Evolutionary conservation across 1,284 basidiomycete species (phyloP).

Genomic region (Pholiota adiposa): DNA sequence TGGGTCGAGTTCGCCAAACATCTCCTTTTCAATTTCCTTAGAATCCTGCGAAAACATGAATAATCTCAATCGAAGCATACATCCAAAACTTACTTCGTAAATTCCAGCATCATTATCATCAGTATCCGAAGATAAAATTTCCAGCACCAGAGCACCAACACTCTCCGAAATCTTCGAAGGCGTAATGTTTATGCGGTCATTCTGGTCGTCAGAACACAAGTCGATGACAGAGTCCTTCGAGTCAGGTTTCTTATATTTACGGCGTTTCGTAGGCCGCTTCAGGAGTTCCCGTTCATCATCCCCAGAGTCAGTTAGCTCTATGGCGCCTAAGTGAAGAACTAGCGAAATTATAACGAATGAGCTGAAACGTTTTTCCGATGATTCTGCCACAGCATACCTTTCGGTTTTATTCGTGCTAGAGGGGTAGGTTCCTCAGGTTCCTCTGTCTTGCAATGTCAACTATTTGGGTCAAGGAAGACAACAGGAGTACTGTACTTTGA

Average conservation of each 20-base stretch:
- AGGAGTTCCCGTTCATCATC: slow-evolving; percentile 10
- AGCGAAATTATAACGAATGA: too few species aligned
- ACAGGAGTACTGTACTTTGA: background rate
- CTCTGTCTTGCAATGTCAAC: background rate
- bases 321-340: slow-evolving; percentile 16
- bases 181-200: background rate
- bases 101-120: background rate
- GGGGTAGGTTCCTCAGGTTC: background rate
- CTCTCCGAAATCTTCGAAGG: too few species aligned
- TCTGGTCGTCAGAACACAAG: slow-evolving; percentile 25
- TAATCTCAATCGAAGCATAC: background rate
- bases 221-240: slow-evolving; percentile 19
- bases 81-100: background rate
- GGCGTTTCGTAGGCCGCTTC: slow-evolving; percentile 9
- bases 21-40: background rate
- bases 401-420: background rate
- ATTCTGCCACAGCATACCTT: slow-evolving; percentile 16
- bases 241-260: slow-evolving; percentile 6
- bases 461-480: background rate
- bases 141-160: background rate
- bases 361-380: too few species aligned
- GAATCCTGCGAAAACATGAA: background rate
- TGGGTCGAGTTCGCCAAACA: background rate
- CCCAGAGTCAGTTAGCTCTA: slow-evolving; percentile 21
- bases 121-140: background rate